A percentile compares a stretch with the other conserved stretches of the same genome.
Evolutionary conservation across 2,329 filamentous ascomycete genomes (phyloP).

Genomic region (Cordyceps cicadae): DNA sequence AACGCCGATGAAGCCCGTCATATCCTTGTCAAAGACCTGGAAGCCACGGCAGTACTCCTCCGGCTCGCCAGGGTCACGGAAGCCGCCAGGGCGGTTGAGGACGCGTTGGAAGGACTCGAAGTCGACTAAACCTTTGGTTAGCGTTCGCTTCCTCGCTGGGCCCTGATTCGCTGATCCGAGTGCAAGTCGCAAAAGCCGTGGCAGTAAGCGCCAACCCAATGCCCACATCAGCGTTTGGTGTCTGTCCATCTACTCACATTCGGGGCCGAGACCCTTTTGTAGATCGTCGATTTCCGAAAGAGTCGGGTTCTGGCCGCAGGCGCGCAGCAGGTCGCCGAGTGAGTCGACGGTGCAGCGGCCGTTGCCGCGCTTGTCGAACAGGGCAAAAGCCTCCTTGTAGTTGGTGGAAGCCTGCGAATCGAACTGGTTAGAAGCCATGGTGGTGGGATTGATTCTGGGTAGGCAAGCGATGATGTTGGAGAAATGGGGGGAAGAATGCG

Average conservation of each 20-base stretch:
- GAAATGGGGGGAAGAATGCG: neutral
- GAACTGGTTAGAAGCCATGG: conserved; percentile 45
- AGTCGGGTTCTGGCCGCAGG: conserved; percentile 96
- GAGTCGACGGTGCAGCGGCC: conserved; percentile 80
- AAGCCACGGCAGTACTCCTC: conserved; percentile 98
- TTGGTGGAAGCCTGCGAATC: conserved; percentile 71
- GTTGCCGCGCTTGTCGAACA: conserved; percentile 98
- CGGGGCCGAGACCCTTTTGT: conserved; percentile 79
- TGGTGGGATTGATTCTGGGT: conserved; percentile 2
- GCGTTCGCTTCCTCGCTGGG: neutral
- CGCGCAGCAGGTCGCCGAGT: conserved; percentile 87
- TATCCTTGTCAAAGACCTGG: conserved; percentile 98
- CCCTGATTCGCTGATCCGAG: neutral
- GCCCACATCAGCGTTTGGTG: conserved; percentile 5
- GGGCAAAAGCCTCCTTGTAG: conserved; percentile 99
- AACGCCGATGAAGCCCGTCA: conserved; percentile 95
- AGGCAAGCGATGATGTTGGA: neutral
- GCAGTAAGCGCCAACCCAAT: conserved; percentile 8
- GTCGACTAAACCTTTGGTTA: conserved; percentile 57
- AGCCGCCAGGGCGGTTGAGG: conserved; percentile 93
- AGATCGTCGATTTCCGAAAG: conserved; percentile 86
- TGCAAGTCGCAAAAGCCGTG: neutral
- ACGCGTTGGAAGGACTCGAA: conserved; percentile 96
- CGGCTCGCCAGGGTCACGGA: conserved; percentile 95
- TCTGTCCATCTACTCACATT: conserved; percentile 60